Evolutionary conservation across 805 yeast genomes (phyloP).

Genomic region (Yueomyces sinensis): DNA sequence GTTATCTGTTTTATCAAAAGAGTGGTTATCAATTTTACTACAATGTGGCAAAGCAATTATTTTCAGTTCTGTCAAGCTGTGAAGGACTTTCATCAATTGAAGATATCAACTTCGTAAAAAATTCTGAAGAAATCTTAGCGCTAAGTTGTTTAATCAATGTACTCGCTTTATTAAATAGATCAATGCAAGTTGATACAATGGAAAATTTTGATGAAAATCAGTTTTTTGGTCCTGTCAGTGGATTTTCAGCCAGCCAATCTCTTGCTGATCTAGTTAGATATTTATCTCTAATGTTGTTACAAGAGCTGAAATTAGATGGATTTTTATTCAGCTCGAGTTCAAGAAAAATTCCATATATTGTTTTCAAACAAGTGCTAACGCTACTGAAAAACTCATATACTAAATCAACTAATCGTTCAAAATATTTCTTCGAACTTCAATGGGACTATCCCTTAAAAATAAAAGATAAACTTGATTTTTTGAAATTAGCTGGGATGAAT

Average conservation of each 20-base stretch:
- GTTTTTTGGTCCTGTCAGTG: too few species aligned
- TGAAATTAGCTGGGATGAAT: constrained; percentile 19
- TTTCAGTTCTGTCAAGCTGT: constrained; percentile 13
- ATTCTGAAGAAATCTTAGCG: constrained; percentile 25
- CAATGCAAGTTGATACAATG: constrained; percentile 27
- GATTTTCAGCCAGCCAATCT: not conserved
- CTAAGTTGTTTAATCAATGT: constrained; percentile 30
- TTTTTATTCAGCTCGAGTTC: constrained; percentile 16
- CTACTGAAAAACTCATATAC: constrained; percentile 32
- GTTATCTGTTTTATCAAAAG: constrained; percentile 37
- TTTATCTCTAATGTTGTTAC: constrained; percentile 11
- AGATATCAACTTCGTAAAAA: constrained; percentile 25
- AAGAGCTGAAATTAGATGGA: constrained; percentile 8
- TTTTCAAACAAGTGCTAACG: constrained; percentile 34
- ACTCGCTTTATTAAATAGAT: constrained; percentile 33
- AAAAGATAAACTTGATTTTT: constrained; percentile 10
- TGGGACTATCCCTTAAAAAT: constrained; percentile 21
- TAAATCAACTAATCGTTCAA: constrained; percentile 22
- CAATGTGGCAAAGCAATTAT: constrained; percentile 9
- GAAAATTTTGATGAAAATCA: constrained; percentile 4
- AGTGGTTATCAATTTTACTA: constrained; percentile 30
- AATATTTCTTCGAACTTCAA: constrained; percentile 16
- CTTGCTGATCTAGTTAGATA: constrained; percentile 1
- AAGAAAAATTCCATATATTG: constrained; percentile 23
- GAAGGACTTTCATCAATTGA: constrained; percentile 21